phyloP scores from a whole-genome alignment of 2,329 filamentous ascomycete species.

The Thermothelomyces thermophilus region DNA sequence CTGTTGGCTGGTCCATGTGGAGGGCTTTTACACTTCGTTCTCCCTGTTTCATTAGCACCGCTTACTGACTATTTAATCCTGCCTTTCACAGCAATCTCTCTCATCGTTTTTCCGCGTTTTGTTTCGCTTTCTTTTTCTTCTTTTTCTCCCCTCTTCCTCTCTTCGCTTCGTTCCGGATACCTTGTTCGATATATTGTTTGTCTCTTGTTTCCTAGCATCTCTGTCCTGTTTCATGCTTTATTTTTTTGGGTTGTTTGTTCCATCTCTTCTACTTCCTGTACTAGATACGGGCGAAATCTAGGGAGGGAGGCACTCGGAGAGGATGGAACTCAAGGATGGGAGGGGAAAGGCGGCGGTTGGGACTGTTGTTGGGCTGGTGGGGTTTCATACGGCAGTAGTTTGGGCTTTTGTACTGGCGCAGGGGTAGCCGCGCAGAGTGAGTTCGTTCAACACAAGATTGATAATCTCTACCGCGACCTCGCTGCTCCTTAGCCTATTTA shows the following conservation, averaged over 20 bases:
- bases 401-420: slow-evolving; percentile 5
- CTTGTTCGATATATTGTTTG: slow-evolving; percentile 31
- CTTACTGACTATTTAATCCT: slow-evolving; percentile 21
- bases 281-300: slow-evolving; percentile 23
- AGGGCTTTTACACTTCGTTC: slow-evolving; percentile 28
- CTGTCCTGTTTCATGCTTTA: slow-evolving; percentile 17
- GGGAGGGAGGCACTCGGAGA: slow-evolving; percentile 10
- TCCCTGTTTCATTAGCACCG: slow-evolving; percentile 21
- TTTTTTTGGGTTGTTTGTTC: slow-evolving; percentile 18
- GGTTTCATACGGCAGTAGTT: slow-evolving; percentile 7
- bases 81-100: slow-evolving; percentile 27
- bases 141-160: slow-evolving; percentile 5
- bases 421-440: background rate
- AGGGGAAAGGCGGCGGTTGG: slow-evolving; percentile 6
- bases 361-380: slow-evolving; percentile 1
- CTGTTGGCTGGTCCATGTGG: slow-evolving; percentile 48
- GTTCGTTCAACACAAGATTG: slow-evolving; percentile 10
- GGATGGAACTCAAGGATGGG: slow-evolving; percentile 9
- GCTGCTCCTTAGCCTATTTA: background rate
- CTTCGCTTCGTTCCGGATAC: slow-evolving; percentile 23
- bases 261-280: slow-evolving; percentile 26
- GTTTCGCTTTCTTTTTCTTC: slow-evolving; percentile 4
- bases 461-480: slow-evolving; percentile 1
- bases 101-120: slow-evolving; percentile 6
- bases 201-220: slow-evolving; percentile 22